Conservation (phyloP, 176 grass and related monocot species). For the Musa troglodytarum region DNA sequence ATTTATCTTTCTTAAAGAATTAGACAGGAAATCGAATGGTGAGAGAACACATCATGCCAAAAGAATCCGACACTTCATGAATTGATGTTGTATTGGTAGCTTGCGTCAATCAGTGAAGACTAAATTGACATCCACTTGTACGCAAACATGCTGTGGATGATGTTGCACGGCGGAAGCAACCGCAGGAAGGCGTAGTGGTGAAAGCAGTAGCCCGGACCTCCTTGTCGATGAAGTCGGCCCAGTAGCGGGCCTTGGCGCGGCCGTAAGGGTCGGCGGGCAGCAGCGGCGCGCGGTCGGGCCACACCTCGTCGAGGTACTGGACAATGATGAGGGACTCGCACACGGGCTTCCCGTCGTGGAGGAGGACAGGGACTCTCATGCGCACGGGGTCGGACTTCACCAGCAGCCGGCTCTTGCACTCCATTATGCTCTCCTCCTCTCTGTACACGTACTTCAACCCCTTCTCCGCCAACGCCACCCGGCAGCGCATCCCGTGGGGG, state of each 20-base stretch:
- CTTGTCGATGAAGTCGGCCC: conserved; percentile 49
- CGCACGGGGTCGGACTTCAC: conserved; percentile 50
- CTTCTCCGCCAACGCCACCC: conserved; percentile 52
- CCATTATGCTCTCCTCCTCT: conserved; percentile 36
- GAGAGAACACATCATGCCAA: no score
- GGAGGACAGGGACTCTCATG: conserved; percentile 65
- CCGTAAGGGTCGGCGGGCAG: conserved; percentile 29
- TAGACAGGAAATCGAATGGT: no score
- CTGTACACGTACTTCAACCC: conserved; percentile 23
- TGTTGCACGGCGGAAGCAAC: no score
- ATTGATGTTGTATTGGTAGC: no score
- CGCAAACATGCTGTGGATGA: not conserved
- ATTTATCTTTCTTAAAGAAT: no score
- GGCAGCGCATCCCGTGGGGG: conserved; percentile 44
- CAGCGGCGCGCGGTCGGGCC: conserved; percentile 4
- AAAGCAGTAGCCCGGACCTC: conserved; percentile 12
- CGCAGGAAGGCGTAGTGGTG: not conserved
- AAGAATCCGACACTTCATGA: no score
- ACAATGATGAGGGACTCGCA: conserved; percentile 56
- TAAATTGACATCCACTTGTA: not conserved
- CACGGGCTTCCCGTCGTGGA: conserved; percentile 40
- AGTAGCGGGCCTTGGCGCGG: conserved; percentile 35
- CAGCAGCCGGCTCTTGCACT: conserved; percentile 53
- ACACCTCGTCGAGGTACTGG: conserved; percentile 55
- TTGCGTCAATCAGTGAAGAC: not conserved